Conservation (phyloP, 176 grass and related monocot genomes). For the Poa annua region DNA sequence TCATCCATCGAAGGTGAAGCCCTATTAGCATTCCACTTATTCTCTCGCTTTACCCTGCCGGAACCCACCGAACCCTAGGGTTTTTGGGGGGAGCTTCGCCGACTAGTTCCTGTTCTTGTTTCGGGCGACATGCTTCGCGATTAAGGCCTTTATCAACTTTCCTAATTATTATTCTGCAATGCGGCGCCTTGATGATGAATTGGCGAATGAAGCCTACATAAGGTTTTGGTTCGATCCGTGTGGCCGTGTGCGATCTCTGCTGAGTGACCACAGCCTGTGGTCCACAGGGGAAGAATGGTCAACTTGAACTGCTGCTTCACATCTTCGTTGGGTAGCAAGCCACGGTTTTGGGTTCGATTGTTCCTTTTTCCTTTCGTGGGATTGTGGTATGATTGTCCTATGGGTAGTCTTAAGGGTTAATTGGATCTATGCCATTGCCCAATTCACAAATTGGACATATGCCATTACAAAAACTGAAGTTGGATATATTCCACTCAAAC, state of each 20-base stretch:
- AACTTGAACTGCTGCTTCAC: background rate
- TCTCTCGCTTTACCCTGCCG: background rate
- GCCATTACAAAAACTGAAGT: no score
- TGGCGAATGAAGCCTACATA: background rate
- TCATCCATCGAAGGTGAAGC: slow-evolving; percentile 18
- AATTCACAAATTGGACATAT: no score
- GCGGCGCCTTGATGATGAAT: background rate
- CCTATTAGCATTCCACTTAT: background rate
- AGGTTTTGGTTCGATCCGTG: background rate
- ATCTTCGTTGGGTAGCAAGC: background rate
- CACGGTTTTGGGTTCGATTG: background rate
- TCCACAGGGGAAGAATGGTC: background rate
- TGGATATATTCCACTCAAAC: no score
- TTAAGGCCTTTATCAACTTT: background rate
- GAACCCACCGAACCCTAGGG: slow-evolving; percentile 18
- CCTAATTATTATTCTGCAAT: background rate
- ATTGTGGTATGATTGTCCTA: background rate
- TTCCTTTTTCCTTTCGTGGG: background rate
- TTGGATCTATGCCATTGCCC: no score
- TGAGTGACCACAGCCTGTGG: background rate
- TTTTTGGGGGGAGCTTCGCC: slow-evolving; percentile 1
- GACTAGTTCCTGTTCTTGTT: background rate
- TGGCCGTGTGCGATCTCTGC: background rate
- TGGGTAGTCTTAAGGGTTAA: no score
- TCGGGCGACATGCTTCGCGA: background rate